Evolutionary conservation across 352 stramenopile genomes (phyloP).

Genomic region (Saprolegnia diclina): DNA sequence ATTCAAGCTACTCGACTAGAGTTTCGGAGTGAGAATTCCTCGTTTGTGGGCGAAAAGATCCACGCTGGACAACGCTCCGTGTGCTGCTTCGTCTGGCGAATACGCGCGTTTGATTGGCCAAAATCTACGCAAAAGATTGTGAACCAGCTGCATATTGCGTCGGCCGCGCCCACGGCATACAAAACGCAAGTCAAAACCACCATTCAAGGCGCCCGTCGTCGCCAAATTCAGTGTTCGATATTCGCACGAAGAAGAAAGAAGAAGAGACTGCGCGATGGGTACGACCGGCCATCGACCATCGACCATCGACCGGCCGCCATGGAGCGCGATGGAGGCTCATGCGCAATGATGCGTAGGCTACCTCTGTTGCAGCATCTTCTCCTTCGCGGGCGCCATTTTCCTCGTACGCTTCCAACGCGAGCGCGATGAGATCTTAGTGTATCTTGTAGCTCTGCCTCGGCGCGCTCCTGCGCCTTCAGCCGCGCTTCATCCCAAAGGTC

Average conservation of each 20-base stretch:
- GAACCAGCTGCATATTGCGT: not conserved
- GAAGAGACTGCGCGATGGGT: not conserved
- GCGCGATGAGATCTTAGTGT: slow-evolving; percentile 10
- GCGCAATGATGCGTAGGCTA: slow-evolving; percentile 37
- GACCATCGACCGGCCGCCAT: not conserved
- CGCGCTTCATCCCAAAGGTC: slow-evolving; percentile 58
- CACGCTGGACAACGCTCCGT: no score
- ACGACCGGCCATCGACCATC: not conserved
- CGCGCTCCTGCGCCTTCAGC: slow-evolving; percentile 66
- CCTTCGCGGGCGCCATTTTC: slow-evolving; percentile 72
- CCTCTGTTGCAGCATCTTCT: slow-evolving; percentile 72
- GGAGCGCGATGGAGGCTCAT: not conserved
- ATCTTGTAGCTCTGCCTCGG: slow-evolving; percentile 52
- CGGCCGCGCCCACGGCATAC: not conserved
- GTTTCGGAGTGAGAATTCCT: no score
- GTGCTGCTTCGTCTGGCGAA: not conserved
- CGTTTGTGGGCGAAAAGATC: no score
- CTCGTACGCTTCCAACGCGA: slow-evolving; percentile 35
- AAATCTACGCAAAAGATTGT: slow-evolving; percentile 3
- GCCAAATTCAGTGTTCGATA: slow-evolving; percentile 10
- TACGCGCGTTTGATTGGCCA: not conserved
- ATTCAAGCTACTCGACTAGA: no score
- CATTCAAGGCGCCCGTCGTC: not conserved
- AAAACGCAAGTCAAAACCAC: slow-evolving; percentile 15
- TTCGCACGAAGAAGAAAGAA: slow-evolving; percentile 8